Conservation (phyloP, 805 yeast species). For the Barnettozyma siamensis region DNA sequence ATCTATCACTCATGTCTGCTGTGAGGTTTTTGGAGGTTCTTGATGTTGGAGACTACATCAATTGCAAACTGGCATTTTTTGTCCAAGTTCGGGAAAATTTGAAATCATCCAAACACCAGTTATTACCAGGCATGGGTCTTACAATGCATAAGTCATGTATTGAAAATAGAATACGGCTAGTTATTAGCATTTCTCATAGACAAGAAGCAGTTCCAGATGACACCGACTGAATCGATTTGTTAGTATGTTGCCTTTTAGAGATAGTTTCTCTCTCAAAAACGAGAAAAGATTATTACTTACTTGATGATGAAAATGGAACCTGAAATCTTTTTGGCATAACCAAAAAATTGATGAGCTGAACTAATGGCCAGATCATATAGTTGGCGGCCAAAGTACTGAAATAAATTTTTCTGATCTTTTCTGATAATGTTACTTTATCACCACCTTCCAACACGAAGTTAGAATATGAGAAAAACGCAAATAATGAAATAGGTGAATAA, state of each 20-base stretch:
- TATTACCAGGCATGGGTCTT: not conserved
- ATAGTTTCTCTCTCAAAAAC: too few species aligned
- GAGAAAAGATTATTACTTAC: too few species aligned
- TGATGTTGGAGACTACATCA: too few species aligned
- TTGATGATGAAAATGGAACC: conserved; percentile 84
- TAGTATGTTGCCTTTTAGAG: too few species aligned
- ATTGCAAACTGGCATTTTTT: too few species aligned
- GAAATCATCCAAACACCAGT: conserved; percentile 2
- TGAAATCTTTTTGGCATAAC: conserved; percentile 68
- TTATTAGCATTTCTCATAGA: conserved; percentile 67
- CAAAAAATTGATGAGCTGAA: conserved; percentile 69
- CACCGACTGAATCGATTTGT: conserved; percentile 45
- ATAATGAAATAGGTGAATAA: conserved; percentile 81
- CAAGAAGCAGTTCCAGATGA: conserved; percentile 90
- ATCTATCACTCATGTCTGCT: conserved; percentile 29
- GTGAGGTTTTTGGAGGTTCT: too few species aligned
- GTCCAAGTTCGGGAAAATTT: not conserved
- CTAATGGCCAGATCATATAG: conserved; percentile 77
- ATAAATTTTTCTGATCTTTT: conserved; percentile 61
- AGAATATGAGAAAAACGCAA: conserved; percentile 77
- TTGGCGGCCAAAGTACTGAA: conserved; percentile 62
- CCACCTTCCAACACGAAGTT: conserved; percentile 78
- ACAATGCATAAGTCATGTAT: not conserved
- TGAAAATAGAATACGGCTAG: not conserved
- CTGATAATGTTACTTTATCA: conserved; percentile 52